Evolutionary conservation across 2,329 filamentous ascomycete species (phyloP), one percentile per base, ranked within the genome.

Genomic region (Ophiognomonia clavigignenti-juglandacearum): DNA sequence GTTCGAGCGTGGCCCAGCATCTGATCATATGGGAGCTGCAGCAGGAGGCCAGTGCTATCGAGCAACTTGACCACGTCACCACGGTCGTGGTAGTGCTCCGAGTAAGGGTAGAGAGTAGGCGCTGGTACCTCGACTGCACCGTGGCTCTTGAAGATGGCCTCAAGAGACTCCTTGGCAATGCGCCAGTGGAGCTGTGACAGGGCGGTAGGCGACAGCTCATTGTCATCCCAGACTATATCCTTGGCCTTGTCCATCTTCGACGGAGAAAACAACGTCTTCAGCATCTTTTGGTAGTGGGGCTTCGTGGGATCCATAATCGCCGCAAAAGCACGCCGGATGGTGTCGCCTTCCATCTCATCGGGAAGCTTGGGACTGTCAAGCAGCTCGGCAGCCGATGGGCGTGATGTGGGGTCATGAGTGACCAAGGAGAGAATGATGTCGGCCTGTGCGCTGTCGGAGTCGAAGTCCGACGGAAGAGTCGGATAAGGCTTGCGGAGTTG

Each of bases 1-100:
- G 85, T 82, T 45, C 92, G 80, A 20, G 93, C 93, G 62, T 95
- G 84, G 2, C 92, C 90, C 53, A 97, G 75, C 2, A 90, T 96
- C 19, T 97, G 72, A 63, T 98, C 93, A 58, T 88, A 96, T 0
- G 93, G 93, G n/a, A 98, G 70, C 61, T 98, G 93, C 7, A 97
- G 73, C 2, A 96, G 74, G n/a, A 86, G 92, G 3, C 92, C 93
- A 52, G 84, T 87, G 2, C 82, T 75, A 62, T 96, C 89, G 22
- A 98, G 72, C 13, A 97, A 68, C 51, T 88, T 85, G 14, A 95
- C 86, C 13, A 86, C 84, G 56, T 87, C 87, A 41, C 76, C 87
- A 41, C 76, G 61, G 56, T 87, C 87, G 41, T 77, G 61, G 60
- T 96, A 96, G 60, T 92, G 83, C 9, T 79, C 74, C 1, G 91